phyloP scores from a whole-genome alignment of 495 filamentous ascomycete genomes.

The Penicillium bialowiezense region DNA sequence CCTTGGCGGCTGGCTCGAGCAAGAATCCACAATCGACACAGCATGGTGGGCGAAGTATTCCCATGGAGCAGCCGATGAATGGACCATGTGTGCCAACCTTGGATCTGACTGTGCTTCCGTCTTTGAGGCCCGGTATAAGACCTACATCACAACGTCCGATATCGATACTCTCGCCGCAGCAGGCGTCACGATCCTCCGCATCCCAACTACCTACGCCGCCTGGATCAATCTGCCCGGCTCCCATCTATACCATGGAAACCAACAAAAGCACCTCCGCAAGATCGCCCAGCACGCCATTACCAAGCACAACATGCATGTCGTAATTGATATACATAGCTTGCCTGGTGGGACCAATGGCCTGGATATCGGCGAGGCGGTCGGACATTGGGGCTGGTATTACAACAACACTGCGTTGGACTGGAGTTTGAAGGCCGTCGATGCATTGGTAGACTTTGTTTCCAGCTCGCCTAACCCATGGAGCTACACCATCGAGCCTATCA shows the following conservation, averaged over 20 bases:
- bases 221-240: constrained; percentile 31
- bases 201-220: constrained; percentile 28
- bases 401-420: constrained; percentile 26
- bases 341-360: constrained; percentile 30
- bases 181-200: constrained; percentile 27
- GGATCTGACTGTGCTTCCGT: constrained; percentile 20
- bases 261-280: constrained; percentile 21
- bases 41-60: constrained; percentile 23
- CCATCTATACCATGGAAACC: constrained; percentile 27
- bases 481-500: constrained; percentile 28
- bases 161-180: constrained; percentile 26
- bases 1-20: constrained; percentile 33
- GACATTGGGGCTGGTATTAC: constrained; percentile 28
- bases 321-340: constrained; percentile 32
- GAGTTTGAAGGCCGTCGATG: constrained; percentile 27
- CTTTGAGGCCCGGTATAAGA: constrained; percentile 28
- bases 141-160: constrained; percentile 26
- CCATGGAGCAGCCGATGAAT: constrained; percentile 26
- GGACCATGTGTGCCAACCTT: constrained; percentile 27
- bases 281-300: constrained; percentile 29
- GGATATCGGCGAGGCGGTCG: constrained; percentile 27
- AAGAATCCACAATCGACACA: constrained; percentile 32
- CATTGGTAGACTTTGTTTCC: constrained; percentile 23
- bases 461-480: constrained; percentile 20
- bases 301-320: constrained; percentile 30